Conservation (phyloP, 2,329 filamentous ascomycete genomes). For the Davidsoniella eucalypti region DNA sequence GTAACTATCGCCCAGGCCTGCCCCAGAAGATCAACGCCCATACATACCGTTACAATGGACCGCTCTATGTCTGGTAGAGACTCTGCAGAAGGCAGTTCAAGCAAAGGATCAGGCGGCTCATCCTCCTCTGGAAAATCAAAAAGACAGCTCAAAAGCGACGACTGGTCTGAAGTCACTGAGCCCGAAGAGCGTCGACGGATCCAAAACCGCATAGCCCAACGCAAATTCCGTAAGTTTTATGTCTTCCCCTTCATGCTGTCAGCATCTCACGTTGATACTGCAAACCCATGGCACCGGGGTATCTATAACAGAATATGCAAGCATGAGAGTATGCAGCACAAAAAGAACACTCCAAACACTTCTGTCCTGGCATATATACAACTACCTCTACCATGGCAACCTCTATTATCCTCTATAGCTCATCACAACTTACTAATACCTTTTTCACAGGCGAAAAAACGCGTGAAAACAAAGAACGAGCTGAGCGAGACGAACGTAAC, state of each 20-base stretch:
- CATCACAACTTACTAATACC: not conserved
- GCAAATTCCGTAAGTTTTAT: constrained; percentile 50
- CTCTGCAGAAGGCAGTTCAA: no score
- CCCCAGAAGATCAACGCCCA: no score
- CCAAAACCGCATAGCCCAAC: constrained; percentile 60
- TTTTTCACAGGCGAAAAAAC: constrained; percentile 45
- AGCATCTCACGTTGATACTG: not conserved
- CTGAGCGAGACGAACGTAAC: constrained; percentile 47
- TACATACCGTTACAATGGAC: no score
- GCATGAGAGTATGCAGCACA: no score
- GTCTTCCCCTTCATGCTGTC: not conserved
- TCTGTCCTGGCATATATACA: no score
- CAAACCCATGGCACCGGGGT: no score
- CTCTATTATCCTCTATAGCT: no score
- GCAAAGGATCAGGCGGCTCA: not conserved
- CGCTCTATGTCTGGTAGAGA: no score
- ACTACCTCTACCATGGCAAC: not conserved
- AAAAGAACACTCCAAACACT: no score
- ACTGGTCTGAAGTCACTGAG: constrained; percentile 55
- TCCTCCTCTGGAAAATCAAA: constrained; percentile 21
- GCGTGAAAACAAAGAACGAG: constrained; percentile 48
- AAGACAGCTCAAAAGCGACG: constrained; percentile 29
- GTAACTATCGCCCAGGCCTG: no score
- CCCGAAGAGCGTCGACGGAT: constrained; percentile 56
- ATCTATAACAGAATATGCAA: no score